A percentile compares a stretch with the other conserved stretches of the same genome.
phyloP scores from a whole-genome alignment of 768 basidiomycete genomes.

The Suillus spraguei region DNA sequence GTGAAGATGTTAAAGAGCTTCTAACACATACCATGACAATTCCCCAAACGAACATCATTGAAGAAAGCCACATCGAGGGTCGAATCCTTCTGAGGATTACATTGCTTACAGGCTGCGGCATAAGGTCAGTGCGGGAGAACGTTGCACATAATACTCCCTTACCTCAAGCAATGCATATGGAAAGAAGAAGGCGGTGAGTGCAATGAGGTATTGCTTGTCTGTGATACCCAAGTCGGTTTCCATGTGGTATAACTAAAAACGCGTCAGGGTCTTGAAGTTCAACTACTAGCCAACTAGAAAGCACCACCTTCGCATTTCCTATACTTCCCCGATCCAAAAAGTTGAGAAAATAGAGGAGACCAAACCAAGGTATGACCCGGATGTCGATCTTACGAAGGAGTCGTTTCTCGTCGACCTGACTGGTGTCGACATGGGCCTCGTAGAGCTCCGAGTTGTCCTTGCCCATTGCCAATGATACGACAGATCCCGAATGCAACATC shows the following conservation, averaged over 20 bases:
- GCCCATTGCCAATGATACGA: background rate
- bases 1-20: background rate
- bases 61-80: conserved; percentile 66
- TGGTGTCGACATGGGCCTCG: conserved; percentile 53
- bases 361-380: conserved; percentile 75
- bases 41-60: conserved; percentile 45
- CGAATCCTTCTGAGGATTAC: conserved; percentile 57
- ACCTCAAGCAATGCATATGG: conserved; percentile 75
- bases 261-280: background rate
- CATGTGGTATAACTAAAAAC: conserved; percentile 56
- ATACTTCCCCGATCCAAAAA: conserved; percentile 67
- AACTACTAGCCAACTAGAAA: background rate
- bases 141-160: conserved; percentile 14
- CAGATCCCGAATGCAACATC: conserved; percentile 2
- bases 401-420: conserved; percentile 53
- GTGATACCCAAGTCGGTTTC: conserved; percentile 57
- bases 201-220: conserved; percentile 67
- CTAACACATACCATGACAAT: conserved; percentile 39
- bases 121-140: background rate
- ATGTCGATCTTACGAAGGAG: conserved; percentile 63
- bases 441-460: conserved; percentile 31
- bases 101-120: conserved; percentile 59
- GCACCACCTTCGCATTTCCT: conserved; percentile 70
- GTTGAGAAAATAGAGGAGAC: conserved; percentile 72
- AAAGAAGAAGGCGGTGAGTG: conserved; percentile 77